These are phyloP conservation scores for Tetradesmus lagerheimii DNA, from an alignment of 139 green algal genomes.

Conservation along the genomic window DNA sequence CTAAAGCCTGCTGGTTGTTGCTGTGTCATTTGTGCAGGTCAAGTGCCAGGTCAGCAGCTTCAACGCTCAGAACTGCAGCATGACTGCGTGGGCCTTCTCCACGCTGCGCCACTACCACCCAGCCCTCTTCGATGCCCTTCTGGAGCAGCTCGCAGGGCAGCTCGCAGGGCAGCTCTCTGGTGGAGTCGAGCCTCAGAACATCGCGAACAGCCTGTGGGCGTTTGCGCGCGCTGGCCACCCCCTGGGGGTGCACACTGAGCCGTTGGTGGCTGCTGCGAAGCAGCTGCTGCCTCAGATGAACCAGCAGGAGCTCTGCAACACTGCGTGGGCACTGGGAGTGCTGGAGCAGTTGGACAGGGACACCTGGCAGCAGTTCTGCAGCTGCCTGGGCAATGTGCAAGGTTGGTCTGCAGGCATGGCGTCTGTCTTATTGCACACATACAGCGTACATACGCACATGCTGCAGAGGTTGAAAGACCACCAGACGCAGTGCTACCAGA, in stretches of 20 bases:
- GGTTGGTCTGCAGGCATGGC: slow-evolving; percentile 6
- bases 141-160: slow-evolving; percentile 45
- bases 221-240: slow-evolving; percentile 48
- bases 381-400: slow-evolving; percentile 25
- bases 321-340: slow-evolving; percentile 51
- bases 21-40: not conserved
- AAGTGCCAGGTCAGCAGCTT: slow-evolving; percentile 1
- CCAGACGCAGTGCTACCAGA: too few species aligned
- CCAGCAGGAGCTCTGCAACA: slow-evolving; percentile 60
- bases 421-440: not conserved
- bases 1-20: too few species aligned
- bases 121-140: slow-evolving; percentile 42
- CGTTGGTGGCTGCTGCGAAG: slow-evolving; percentile 40
- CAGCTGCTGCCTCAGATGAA: slow-evolving; percentile 52
- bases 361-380: slow-evolving; percentile 52
- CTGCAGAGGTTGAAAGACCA: too few species aligned
- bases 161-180: slow-evolving; percentile 15
- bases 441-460: not conserved
- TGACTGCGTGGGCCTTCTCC: slow-evolving; percentile 51
- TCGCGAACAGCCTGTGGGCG: slow-evolving; percentile 65
- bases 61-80: slow-evolving; percentile 58
- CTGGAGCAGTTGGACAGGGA: slow-evolving; percentile 53
- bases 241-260: slow-evolving; percentile 21
- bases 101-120: slow-evolving; percentile 52
- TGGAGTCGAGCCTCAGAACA: slow-evolving; percentile 57